Percentiles rank a stretch among this genome's conserved stretches.
phyloP scores from a whole-genome alignment of 306 rosid species.

The Malus orientalis region DNA sequence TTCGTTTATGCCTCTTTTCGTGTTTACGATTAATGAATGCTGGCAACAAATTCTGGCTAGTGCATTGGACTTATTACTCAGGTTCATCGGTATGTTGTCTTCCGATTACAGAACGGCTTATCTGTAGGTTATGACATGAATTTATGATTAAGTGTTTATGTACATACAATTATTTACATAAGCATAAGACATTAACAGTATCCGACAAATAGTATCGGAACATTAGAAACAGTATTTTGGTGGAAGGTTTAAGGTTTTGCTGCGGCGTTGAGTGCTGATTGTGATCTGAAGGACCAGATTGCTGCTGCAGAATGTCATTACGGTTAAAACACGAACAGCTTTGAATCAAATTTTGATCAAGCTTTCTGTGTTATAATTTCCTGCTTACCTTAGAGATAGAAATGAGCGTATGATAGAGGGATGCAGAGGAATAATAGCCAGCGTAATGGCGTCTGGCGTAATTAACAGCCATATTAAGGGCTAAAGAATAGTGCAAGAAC shows the following conservation, averaged over 20 bases:
- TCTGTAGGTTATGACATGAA: background rate
- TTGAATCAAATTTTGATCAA: too few species aligned
- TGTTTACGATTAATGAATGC: background rate
- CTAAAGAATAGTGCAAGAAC: conserved; percentile 47
- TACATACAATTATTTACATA: background rate
- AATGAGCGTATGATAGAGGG: background rate
- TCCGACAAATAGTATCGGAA: background rate
- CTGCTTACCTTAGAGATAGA: background rate
- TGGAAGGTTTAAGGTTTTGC: background rate
- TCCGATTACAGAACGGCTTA: background rate
- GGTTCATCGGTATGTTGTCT: too few species aligned
- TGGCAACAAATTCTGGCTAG: background rate
- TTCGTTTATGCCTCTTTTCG: background rate
- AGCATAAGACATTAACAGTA: background rate
- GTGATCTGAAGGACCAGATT: background rate
- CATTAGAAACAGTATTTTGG: background rate
- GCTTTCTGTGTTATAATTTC: background rate
- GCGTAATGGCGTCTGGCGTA: conserved; percentile 2
- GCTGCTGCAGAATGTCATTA: conserved; percentile 6
- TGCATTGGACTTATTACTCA: background rate
- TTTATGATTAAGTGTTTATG: background rate
- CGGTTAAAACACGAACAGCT: background rate
- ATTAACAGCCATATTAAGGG: background rate
- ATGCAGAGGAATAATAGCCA: background rate
- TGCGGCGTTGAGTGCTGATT: background rate